phyloP scores from a whole-genome alignment of 2,329 filamentous ascomycete genomes.

The Penicillium sp. region DNA sequence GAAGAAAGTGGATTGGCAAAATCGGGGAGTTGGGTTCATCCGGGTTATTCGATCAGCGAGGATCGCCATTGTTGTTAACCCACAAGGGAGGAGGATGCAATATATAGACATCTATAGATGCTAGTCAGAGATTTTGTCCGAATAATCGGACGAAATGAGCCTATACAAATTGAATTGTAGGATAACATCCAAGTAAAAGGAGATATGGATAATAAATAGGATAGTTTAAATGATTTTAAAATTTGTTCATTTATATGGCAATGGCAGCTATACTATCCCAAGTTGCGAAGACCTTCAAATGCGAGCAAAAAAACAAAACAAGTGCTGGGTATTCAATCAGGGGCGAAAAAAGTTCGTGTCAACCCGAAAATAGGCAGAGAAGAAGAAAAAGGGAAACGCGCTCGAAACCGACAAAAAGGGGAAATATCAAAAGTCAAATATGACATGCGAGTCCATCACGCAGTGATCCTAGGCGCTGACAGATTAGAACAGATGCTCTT shows the following conservation, averaged over 20 bases:
- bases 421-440: background rate
- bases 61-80: background rate
- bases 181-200: background rate
- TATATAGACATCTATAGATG: background rate
- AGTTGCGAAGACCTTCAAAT: constrained; percentile 6
- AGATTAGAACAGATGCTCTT: constrained; percentile 11
- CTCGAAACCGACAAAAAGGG: constrained; percentile 12
- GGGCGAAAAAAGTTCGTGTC: constrained; percentile 1
- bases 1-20: background rate
- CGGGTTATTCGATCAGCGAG: background rate
- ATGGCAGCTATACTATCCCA: constrained; percentile 2
- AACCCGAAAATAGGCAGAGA: constrained; percentile 3
- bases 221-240: background rate
- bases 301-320: background rate
- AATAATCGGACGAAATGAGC: background rate
- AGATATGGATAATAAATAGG: background rate
- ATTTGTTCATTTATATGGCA: constrained; percentile 6
- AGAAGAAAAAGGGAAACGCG: constrained; percentile 8
- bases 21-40: constrained; percentile 2
- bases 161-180: background rate
- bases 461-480: constrained; percentile 11
- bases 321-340: constrained; percentile 8
- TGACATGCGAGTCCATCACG: constrained; percentile 12
- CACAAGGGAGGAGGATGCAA: background rate
- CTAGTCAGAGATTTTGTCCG: background rate